phyloP scores from a whole-genome alignment of 2,329 filamentous ascomycete species.

The Exophiala sp. region DNA sequence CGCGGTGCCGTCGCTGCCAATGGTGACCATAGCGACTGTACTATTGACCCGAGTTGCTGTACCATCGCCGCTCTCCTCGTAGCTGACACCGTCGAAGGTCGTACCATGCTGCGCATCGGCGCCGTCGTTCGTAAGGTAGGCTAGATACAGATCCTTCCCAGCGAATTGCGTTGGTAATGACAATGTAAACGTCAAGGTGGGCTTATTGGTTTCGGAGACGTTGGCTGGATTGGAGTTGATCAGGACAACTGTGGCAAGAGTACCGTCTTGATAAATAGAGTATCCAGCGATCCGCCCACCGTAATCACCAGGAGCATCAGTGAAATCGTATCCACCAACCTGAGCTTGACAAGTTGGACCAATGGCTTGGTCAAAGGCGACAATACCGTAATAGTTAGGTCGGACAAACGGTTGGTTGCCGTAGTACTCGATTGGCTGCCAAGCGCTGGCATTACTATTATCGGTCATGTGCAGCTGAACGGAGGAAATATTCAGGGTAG shows the following conservation, averaged over 20 bases:
- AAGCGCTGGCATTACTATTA: constrained; percentile 50
- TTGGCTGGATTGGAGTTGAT: constrained; percentile 48
- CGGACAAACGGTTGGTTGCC: constrained; percentile 44
- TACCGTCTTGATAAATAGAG: constrained; percentile 43
- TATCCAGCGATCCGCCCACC: constrained; percentile 44
- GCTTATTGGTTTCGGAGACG: constrained; percentile 37
- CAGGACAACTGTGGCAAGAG: constrained; percentile 43
- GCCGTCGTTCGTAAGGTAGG: constrained; percentile 47
- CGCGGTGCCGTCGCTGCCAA: constrained; percentile 35
- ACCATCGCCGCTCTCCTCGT: constrained; percentile 42
- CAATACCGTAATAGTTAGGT: constrained; percentile 50
- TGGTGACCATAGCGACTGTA: constrained; percentile 32
- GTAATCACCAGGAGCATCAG: constrained; percentile 36
- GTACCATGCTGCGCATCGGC: constrained; percentile 43
- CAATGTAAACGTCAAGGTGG: constrained; percentile 41
- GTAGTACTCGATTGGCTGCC: constrained; percentile 45
- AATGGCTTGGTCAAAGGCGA: constrained; percentile 50
- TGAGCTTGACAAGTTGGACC: constrained; percentile 47
- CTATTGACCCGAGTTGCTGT: constrained; percentile 36
- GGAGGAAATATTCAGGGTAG: constrained; percentile 46
- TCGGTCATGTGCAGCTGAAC: constrained; percentile 55
- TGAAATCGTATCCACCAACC: constrained; percentile 37
- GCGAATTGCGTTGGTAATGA: constrained; percentile 38
- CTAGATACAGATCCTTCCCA: constrained; percentile 45
- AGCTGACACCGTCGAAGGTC: constrained; percentile 49